Evolutionary conservation across 2,329 filamentous ascomycete species (phyloP).

Genomic region (Apiospora koreana): DNA sequence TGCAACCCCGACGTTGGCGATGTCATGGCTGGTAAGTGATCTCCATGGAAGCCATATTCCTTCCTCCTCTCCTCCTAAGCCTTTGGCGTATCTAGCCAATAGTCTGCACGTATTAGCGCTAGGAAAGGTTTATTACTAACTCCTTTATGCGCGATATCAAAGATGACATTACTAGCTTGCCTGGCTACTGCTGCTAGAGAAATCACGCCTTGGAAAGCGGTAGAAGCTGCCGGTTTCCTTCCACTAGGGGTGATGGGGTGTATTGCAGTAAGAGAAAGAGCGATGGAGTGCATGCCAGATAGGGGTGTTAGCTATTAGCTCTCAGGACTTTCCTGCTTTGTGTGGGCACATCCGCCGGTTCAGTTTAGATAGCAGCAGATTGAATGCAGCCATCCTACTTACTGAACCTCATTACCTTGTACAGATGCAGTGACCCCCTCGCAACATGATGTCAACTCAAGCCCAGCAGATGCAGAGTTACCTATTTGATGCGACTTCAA

Average conservation of each 20-base stretch:
- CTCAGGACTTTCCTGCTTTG: background rate
- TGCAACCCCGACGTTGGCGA: background rate
- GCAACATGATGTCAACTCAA: background rate
- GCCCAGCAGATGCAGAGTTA: background rate
- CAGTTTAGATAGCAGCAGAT: background rate
- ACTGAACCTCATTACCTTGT: background rate
- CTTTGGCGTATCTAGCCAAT: background rate
- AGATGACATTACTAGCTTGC: background rate
- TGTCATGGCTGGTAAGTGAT: background rate
- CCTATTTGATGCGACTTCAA: background rate
- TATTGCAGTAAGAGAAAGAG: background rate
- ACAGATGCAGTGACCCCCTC: background rate
- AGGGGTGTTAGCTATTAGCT: background rate
- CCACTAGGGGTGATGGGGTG: too few species aligned
- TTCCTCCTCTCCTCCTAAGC: background rate
- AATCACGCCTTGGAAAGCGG: background rate
- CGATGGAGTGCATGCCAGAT: background rate
- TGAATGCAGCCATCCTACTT: background rate
- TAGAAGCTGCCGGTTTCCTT: background rate
- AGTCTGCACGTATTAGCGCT: background rate
- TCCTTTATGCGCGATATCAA: background rate
- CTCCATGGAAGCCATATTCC: background rate
- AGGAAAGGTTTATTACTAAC: background rate
- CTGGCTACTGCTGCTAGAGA: conserved; percentile 8
- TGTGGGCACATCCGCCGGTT: background rate